These are phyloP conservation scores for Ascochyta fabae DNA, from an alignment of 2,329 filamentous ascomycete species.

Conservation along the genomic window DNA sequence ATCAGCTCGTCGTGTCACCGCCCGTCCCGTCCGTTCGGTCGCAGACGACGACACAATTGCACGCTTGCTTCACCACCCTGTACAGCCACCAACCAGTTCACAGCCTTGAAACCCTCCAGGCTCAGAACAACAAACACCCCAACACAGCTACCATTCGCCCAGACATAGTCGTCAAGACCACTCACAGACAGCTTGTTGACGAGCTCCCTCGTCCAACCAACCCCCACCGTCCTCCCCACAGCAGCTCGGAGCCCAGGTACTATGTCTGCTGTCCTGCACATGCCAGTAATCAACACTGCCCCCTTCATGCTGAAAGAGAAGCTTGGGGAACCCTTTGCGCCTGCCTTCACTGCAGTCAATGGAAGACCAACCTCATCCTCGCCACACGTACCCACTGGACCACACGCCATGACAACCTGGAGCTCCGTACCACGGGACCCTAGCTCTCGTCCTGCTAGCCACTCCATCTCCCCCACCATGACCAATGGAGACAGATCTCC, in stretches of 20 bases:
- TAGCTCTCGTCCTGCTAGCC: constrained; percentile 26
- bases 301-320: constrained; percentile 42
- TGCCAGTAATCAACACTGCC: constrained; percentile 19
- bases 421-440: constrained; percentile 6
- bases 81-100: too few species aligned
- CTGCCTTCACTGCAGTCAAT: constrained; percentile 49
- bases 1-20: constrained; percentile 19
- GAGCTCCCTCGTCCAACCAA: constrained; percentile 1
- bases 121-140: background rate
- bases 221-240: background rate
- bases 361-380: constrained; percentile 36
- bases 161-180: background rate
- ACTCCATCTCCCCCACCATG: constrained; percentile 30
- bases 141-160: background rate
- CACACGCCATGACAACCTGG: constrained; percentile 7
- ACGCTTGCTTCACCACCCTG: background rate
- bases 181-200: background rate
- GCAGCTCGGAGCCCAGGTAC: constrained; percentile 18
- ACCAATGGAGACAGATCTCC: constrained; percentile 32
- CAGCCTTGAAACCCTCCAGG: background rate
- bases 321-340: constrained; percentile 30
- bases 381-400: constrained; percentile 14
- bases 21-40: constrained; percentile 14
- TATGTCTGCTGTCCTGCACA: constrained; percentile 47
- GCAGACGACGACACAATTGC: background rate